Evolutionary conservation across 805 yeast genomes (phyloP).

Genomic region (Wickerhamiella shivajii): DNA sequence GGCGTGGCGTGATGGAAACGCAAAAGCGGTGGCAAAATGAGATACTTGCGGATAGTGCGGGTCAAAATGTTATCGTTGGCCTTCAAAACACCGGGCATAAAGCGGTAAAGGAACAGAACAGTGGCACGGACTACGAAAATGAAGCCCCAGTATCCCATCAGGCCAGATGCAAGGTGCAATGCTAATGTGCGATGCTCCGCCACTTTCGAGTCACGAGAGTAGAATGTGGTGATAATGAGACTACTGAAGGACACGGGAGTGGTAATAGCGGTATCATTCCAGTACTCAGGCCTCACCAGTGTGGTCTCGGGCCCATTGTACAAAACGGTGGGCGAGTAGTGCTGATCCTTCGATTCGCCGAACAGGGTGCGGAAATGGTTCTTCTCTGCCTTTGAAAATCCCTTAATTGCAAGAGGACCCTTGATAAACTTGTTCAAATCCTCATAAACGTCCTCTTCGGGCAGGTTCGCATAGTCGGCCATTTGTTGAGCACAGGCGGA

Average conservation of each 20-base stretch:
- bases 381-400: not conserved
- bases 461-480: not conserved
- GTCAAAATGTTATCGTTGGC: slow-evolving; percentile 3
- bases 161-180: slow-evolving; percentile 5
- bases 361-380: not conserved
- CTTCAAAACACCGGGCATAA: slow-evolving; percentile 2
- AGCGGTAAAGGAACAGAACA: slow-evolving; percentile 3
- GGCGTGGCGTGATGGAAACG: slow-evolving; percentile 18
- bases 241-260: not conserved
- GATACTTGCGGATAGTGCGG: slow-evolving; percentile 12
- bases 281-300: no score
- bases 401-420: not conserved
- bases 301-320: not conserved
- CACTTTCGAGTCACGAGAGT: not conserved
- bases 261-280: not conserved
- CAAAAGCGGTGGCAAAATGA: slow-evolving; percentile 21
- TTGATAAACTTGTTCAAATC: slow-evolving; percentile 4
- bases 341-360: not conserved
- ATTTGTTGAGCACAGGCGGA: slow-evolving; percentile 1
- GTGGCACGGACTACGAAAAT: slow-evolving; percentile 4
- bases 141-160: slow-evolving; percentile 7
- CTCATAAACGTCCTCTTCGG: not conserved
- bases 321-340: not conserved
- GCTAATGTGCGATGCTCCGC: not conserved
- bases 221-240: not conserved